Evolutionary conservation across 768 basidiomycete genomes (phyloP).

Genomic region (Lactarius indigo): DNA sequence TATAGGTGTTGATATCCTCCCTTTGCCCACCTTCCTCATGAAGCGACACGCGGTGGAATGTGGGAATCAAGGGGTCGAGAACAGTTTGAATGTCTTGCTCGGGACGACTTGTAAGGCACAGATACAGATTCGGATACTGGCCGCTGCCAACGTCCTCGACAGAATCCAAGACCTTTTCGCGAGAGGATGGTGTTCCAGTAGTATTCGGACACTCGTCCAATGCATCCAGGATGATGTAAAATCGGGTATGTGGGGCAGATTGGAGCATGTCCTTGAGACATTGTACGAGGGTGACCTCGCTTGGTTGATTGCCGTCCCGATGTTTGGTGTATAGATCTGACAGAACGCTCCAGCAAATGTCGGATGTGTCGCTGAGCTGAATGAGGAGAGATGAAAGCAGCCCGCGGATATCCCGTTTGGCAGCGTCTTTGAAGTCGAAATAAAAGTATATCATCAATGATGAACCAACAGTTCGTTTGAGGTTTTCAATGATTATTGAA

Average conservation of each 20-base stretch:
- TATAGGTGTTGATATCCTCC: not conserved
- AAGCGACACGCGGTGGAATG: not conserved
- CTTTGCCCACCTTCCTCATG: constrained; percentile 7
- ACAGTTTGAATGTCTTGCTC: not conserved
- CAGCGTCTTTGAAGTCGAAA: not conserved
- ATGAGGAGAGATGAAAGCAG: constrained; percentile 1
- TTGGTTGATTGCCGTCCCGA: not conserved
- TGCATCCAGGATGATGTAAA: not conserved
- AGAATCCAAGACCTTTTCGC: not conserved
- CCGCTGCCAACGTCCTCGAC: not conserved
- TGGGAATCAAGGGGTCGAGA: not conserved
- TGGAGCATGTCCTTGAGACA: not conserved
- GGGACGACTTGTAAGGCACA: constrained; percentile 8
- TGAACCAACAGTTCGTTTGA: not conserved
- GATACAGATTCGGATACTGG: not conserved
- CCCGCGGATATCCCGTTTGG: not conserved
- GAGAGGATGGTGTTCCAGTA: not conserved
- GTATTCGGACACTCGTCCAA: constrained; percentile 4
- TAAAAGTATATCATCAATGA: not conserved
- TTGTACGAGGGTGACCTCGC: not conserved
- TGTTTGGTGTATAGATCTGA: not conserved
- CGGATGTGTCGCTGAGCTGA: not conserved
- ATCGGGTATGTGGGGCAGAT: too few relatives aligned
- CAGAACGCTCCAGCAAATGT: not conserved
- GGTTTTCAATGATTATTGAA: not conserved